Base-by-base conservation (phyloP, 2,329 filamentous ascomycete genomes). In the Diplodia sapinea region DNA sequence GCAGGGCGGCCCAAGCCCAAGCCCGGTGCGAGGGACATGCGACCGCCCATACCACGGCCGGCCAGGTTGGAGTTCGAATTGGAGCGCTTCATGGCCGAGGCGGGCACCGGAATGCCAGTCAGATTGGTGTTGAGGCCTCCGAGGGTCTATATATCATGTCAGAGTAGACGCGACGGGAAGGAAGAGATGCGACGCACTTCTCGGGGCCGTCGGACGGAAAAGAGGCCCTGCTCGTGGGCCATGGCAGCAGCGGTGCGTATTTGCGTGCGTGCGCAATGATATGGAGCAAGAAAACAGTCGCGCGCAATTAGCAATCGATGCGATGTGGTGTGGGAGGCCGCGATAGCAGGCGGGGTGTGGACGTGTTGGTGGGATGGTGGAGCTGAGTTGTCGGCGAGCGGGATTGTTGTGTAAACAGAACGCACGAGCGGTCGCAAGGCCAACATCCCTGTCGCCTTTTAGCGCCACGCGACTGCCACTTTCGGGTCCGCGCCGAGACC, bases 1-100 rank as follows among this genome's bases (percentile, higher is more conserved):
- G 88, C 92, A 12, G 94, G 93, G 69, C 94, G 88, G 13, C 57
- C 54, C 64, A 59, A 29, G 47, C 59, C 59, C 59, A 63, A 40
- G 23, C 77, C 75, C 71, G 93, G 87, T 73, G 93, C 94, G 70
- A 97, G 92, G 73, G 94, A 94, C 78, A 96, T 91, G 74, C 91
- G 88, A 77, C 89, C 91, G 75, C 90, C 91, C 49, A 65, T 38
- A 33, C 92, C 93, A 73, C 94, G 92, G 72, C 84, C 88, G 55
- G 73, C 55, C 74, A 88, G 84, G 75, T 88, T 88, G 70, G 88
- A 88, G 73, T 88, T 89, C 13, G 93, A 94, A 75, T 89, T 95
- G 36, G 92, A 91, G 78, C 95, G 92, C 83, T 99, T 99, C 86
- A 99, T 90, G 50, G 93, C 92, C 50, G 94, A 98, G 33, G 91